Evolutionary conservation across 495 filamentous ascomycete genomes (phyloP).

Genomic region (Hypomontagnella monticulosa): DNA sequence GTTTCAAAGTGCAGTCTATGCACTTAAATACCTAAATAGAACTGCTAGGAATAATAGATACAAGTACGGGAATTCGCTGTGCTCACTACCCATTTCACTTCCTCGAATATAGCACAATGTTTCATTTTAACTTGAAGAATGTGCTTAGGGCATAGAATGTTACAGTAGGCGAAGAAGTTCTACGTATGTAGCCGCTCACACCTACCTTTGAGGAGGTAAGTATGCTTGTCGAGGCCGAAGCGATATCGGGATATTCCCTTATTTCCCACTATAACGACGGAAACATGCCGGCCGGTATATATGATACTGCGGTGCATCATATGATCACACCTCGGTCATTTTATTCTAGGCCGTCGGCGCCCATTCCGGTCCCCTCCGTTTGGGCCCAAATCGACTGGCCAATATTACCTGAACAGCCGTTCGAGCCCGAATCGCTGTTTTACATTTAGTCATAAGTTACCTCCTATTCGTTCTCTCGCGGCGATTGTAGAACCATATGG

Average conservation of each 20-base stretch:
- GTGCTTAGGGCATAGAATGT: background rate
- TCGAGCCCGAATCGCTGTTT: background rate
- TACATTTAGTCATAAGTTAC: background rate
- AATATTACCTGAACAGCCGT: background rate
- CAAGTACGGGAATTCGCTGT: background rate
- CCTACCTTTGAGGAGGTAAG: constrained; percentile 6
- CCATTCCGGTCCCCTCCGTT: constrained; percentile 1
- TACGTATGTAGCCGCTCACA: constrained; percentile 6
- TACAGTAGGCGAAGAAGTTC: background rate
- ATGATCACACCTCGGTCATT: background rate
- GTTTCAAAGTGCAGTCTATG: constrained; percentile 6
- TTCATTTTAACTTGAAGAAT: constrained; percentile 2
- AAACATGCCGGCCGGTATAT: background rate
- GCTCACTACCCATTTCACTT: background rate
- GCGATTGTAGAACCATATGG: background rate
- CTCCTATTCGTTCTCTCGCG: constrained; percentile 1
- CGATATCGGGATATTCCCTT: constrained; percentile 6
- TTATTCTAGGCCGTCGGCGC: background rate
- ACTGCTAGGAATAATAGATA: background rate
- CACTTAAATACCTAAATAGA: background rate
- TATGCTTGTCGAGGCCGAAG: constrained; percentile 1
- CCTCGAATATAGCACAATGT: background rate
- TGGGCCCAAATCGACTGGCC: constrained; percentile 1
- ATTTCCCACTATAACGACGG: background rate
- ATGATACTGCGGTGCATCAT: background rate